Percentiles rank a stretch among this genome's conserved stretches.
Evolutionary conservation across 768 basidiomycete genomes (phyloP).

Genomic region (Lactarius pseudohatsudake): DNA sequence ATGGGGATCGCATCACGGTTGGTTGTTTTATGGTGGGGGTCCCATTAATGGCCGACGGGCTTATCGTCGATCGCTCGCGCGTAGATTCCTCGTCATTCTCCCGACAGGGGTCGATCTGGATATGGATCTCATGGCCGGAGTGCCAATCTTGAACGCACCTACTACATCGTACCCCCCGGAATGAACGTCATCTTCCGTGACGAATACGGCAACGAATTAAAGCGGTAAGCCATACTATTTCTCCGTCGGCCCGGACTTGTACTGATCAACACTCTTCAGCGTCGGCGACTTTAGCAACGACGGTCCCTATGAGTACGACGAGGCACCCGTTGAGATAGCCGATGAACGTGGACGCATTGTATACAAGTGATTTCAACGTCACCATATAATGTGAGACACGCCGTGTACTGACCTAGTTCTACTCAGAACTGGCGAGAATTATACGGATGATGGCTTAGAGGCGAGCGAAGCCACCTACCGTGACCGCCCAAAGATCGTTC

Average conservation of each 20-base stretch:
- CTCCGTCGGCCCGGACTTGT: background rate
- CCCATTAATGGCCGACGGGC: background rate
- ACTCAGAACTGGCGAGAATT: conserved; percentile 23
- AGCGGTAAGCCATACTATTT: conserved; percentile 17
- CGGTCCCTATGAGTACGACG: conserved; percentile 18
- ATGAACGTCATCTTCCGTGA: conserved; percentile 30
- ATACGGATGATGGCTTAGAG: conserved; percentile 20
- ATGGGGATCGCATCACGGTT: conserved; percentile 25
- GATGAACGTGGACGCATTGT: conserved; percentile 25
- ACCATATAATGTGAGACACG: background rate
- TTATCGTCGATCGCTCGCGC: conserved; percentile 8
- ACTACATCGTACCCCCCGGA: conserved; percentile 30
- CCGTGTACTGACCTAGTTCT: background rate
- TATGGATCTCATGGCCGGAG: conserved; percentile 2
- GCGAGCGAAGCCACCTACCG: conserved; percentile 13
- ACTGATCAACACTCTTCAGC: conserved; percentile 8
- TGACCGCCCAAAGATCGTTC: conserved; percentile 27
- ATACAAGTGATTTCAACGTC: conserved; percentile 18
- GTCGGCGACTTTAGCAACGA: conserved; percentile 28
- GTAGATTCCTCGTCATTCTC: conserved; percentile 19
- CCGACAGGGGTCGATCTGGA: conserved; percentile 10
- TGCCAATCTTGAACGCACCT: conserved; percentile 21
- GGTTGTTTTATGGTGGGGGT: background rate
- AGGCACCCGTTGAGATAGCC: conserved; percentile 27
- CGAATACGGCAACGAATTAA: conserved; percentile 27